Evolutionary conservation across 495 filamentous ascomycete genomes (phyloP).

Genomic region (Xylaria nigripes): DNA sequence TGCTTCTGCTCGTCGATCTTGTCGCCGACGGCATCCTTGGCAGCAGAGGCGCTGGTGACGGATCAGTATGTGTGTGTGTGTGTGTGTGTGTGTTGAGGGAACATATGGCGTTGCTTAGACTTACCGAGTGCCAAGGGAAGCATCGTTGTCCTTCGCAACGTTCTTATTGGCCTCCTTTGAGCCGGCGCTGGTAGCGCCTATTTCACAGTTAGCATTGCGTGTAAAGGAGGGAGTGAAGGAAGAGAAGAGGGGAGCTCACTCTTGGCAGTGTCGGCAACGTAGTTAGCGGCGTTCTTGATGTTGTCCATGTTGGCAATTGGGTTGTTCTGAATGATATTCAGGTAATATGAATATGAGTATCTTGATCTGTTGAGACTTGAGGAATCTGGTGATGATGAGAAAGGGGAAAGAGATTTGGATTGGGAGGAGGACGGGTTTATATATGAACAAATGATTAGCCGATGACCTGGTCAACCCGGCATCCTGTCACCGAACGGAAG

Average conservation of each 20-base stretch:
- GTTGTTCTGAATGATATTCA: constrained; percentile 26
- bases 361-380: constrained; percentile 18
- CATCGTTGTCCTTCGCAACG: constrained; percentile 52
- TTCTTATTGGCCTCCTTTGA: constrained; percentile 63
- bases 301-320: constrained; percentile 46
- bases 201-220: neutral
- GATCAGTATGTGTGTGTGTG: constrained; percentile 11
- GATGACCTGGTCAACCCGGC: neutral
- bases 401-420: neutral
- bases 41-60: constrained; percentile 37
- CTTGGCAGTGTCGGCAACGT: constrained; percentile 52
- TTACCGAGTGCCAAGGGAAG: constrained; percentile 43
- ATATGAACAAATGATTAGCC: constrained; percentile 1
- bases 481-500: neutral
- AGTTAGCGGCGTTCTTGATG: constrained; percentile 53
- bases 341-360: neutral
- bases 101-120: constrained; percentile 1
- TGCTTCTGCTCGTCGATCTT: constrained; percentile 50
- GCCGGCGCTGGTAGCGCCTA: constrained; percentile 32
- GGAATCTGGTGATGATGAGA: constrained; percentile 12
- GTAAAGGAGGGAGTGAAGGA: constrained; percentile 2
- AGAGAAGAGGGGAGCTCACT: constrained; percentile 16
- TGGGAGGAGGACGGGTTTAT: constrained; percentile 10
- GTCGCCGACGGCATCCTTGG: constrained; percentile 48
- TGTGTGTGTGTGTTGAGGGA: neutral